Conservation (phyloP, 1,284 basidiomycete genomes). For the Ustilago loliicola region DNA sequence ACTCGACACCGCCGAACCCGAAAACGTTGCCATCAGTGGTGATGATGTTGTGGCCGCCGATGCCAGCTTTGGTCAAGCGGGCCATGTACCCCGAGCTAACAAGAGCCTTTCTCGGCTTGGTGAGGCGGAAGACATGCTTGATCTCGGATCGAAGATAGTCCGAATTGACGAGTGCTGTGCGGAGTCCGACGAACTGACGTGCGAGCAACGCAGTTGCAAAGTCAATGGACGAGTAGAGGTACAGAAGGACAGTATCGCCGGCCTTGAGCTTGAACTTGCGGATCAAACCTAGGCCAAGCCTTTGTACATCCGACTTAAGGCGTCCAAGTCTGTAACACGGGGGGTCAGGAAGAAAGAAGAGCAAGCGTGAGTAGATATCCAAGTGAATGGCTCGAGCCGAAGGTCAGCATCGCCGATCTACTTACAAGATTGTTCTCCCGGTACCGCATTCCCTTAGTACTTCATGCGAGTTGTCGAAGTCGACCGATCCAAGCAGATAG, state of each 20-base stretch:
- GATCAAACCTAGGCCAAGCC: slow-evolving; percentile 39
- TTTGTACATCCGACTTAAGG: slow-evolving; percentile 43
- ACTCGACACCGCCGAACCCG: slow-evolving; percentile 24
- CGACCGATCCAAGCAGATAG: slow-evolving; percentile 24
- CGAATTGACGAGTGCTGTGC: slow-evolving; percentile 37
- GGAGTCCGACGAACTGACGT: slow-evolving; percentile 42
- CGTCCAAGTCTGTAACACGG: slow-evolving; percentile 16
- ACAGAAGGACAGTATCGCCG: slow-evolving; percentile 41
- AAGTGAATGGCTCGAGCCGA: too few species aligned
- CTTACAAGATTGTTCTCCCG: slow-evolving; percentile 16
- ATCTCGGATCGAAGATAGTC: slow-evolving; percentile 40
- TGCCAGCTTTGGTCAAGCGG: slow-evolving; percentile 23
- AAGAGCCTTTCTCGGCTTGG: slow-evolving; percentile 45
- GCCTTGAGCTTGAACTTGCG: slow-evolving; percentile 37
- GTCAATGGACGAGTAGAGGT: slow-evolving; percentile 43
- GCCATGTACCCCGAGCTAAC: slow-evolving; percentile 14
- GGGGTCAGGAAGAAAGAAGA: too few species aligned
- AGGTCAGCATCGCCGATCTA: too few species aligned
- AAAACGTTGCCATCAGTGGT: slow-evolving; percentile 16
- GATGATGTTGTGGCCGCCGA: slow-evolving; percentile 15
- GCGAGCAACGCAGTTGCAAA: slow-evolving; percentile 37
- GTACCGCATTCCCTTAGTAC: slow-evolving; percentile 25
- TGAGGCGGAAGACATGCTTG: slow-evolving; percentile 34
- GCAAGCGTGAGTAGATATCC: too few species aligned
- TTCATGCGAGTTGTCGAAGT: slow-evolving; percentile 24